Conservation (phyloP, 495 filamentous ascomycete species). For the Amphirosellinia nigrospora region DNA sequence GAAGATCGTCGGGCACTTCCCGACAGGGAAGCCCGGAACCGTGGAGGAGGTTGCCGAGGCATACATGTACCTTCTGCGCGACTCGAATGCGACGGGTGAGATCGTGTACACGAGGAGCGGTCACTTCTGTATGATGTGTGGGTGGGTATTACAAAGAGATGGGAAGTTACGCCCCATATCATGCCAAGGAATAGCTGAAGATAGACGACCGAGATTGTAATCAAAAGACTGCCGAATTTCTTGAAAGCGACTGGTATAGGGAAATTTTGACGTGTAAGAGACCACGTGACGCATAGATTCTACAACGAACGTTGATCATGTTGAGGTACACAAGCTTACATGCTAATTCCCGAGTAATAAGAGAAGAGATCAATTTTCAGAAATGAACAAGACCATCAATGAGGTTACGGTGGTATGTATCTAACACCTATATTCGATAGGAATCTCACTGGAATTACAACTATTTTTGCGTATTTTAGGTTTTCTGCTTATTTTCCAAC, state of each 20-base stretch:
- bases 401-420: neutral
- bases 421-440: neutral
- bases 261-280: neutral
- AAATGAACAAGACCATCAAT: neutral
- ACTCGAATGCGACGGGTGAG: slow-evolving; percentile 45
- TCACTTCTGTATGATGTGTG: slow-evolving; percentile 26
- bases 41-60: slow-evolving; percentile 67
- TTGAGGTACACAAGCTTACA: neutral
- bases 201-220: neutral
- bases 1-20: slow-evolving; percentile 26
- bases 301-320: neutral
- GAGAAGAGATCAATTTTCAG: neutral
- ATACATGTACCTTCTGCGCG: slow-evolving; percentile 69
- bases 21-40: slow-evolving; percentile 54
- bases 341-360: neutral
- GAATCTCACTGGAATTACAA: neutral
- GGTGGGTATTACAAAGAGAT: neutral
- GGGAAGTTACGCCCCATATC: too few species aligned
- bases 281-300: neutral
- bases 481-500: neutral
- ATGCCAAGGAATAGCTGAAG: neutral
- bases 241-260: neutral
- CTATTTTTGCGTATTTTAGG: neutral
- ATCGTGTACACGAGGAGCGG: slow-evolving; percentile 34
- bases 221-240: neutral